phyloP scores from a whole-genome alignment of 192 early-diverging fungal species.

The Cetraspora pellucida region DNA sequence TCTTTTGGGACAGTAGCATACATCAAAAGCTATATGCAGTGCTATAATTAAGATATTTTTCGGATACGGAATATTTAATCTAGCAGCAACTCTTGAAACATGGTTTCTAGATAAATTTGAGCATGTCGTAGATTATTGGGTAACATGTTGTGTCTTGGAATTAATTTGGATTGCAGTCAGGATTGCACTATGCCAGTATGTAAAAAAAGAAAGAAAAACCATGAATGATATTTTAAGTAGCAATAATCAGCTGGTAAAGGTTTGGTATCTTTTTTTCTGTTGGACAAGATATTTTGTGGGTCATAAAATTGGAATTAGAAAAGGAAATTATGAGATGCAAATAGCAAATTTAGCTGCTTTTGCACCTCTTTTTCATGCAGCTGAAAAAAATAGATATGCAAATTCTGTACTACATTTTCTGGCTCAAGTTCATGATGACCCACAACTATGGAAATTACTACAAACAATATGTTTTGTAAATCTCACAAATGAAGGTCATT shows the following conservation, averaged over 20 bases:
- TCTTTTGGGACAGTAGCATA: constrained; percentile 6
- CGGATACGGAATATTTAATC: not conserved
- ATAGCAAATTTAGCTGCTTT: constrained; percentile 8
- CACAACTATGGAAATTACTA: not conserved
- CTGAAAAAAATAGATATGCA: not conserved
- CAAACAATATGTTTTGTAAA: constrained; percentile 15
- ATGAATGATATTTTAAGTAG: constrained; percentile 7
- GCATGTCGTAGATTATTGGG: not conserved
- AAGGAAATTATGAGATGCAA: not conserved
- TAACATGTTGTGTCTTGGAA: constrained; percentile 11
- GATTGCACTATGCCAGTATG: constrained; percentile 5
- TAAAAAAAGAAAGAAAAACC: not conserved
- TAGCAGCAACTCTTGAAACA: not conserved
- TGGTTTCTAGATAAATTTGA: constrained; percentile 7
- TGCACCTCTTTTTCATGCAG: not conserved
- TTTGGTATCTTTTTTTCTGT: not conserved
- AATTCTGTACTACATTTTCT: constrained; percentile 11
- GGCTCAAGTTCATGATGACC: constrained; percentile 2
- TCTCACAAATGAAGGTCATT: not conserved
- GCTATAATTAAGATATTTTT: not conserved
- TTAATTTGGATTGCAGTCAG: constrained; percentile 10
- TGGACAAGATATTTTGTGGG: constrained; percentile 5
- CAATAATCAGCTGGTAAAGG: not conserved
- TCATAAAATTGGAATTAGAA: constrained; percentile 21
- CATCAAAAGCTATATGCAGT: not conserved